Evolutionary conservation across 2,329 filamentous ascomycete genomes (phyloP), one percentile per base, ranked within the genome.

Genomic region (Fusarium goolgardi): DNA sequence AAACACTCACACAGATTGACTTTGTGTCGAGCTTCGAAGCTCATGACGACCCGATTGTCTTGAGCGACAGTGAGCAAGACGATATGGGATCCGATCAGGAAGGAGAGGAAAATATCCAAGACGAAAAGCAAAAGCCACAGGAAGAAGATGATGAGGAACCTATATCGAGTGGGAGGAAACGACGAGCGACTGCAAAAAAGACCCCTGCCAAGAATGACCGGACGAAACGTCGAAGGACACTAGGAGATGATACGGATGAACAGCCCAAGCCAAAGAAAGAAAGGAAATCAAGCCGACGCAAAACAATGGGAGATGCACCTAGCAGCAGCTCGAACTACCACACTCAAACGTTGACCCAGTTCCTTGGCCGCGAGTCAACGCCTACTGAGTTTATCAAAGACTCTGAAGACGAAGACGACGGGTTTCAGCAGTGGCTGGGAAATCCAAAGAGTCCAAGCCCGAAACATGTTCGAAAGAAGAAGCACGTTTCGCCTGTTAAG

Each of bases 1-100:
- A 81, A 71, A 83, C 81, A 2, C 66, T 83, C 23, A 83, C 81
- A 7, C 81, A 83, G 66, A 77, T 81, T 43, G 78, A 79, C 46
- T 80, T 78, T 71, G 77, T 78, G 20, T 79, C 73, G 37, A 77
- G 75, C 64, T 75, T 76, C n/a, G 74, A 75, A 18, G 78, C 75
- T 8, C 70, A 72, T 7, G 73, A 74, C 32, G 73, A 74, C 31
- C 62, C 68, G 12, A 70, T 71, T 20, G 65, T 74, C 21, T 50
- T 74, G 23, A 75, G 71, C 46, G 75, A 76, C 40, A 77, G 72
- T 54, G 75, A 77, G 37, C 69, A 65, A 20, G 70, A 74, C 13
- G 65, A 56, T 16, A 65, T 68, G 41, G 57, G 69, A 15, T 61
- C 71, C 35, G 73, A 52, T n/a, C 52, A 73, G 34, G 68, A 56